Base-by-base conservation (phyloP, 169 alveolate genomes). In the Plasmodium malariae region DNA sequence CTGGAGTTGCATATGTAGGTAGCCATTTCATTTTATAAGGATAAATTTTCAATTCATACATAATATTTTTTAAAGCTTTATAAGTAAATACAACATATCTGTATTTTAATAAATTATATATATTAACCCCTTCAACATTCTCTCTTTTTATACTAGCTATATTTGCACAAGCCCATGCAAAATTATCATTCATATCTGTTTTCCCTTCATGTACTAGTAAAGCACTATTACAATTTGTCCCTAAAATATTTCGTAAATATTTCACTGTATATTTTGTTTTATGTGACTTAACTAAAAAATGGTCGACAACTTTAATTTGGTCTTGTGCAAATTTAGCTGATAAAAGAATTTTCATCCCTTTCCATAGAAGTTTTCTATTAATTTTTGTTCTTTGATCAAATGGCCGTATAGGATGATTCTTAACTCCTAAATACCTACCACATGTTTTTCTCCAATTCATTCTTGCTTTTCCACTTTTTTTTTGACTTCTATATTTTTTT, bases 91-190 rank as follows among this genome's bases (percentile, higher is more conserved):
- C 93, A 37, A 96, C 91, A 87, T 94, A 96, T 45, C 97, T 87
- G 62, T 94, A 95, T 91, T 96, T 96, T 73, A 96, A 78, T 55
- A 96, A 76, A 57, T 93, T 94, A 72, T 96, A 96, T 51, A 91
- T 95, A 43, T 93, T 92, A 69, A 95, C 92, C 0, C 96, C 97
- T 89, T 95, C 97, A 3, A 96, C 97, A 60, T 94, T 92, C 45
- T 94, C 96, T 28, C 95, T 88, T 32, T 95, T 65, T 6, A 96
- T 96, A 45, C 96, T 95, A 11, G 97, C 94, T 37, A 96, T 95
- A 76, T 96, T 95, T 24, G 98, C 98, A 34, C 96, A 93, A 1
- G 97, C 94, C 97, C 97, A 96, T 37, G 96, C 92, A 93, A 95
- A 96, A 85, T 95, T 93, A 19, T 96, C 97, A 88, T 96, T 96